A percentile compares a stretch with the other conserved stretches of the same genome.
Conservation (phyloP, 768 basidiomycete species). For the Peribolospora baueri region DNA sequence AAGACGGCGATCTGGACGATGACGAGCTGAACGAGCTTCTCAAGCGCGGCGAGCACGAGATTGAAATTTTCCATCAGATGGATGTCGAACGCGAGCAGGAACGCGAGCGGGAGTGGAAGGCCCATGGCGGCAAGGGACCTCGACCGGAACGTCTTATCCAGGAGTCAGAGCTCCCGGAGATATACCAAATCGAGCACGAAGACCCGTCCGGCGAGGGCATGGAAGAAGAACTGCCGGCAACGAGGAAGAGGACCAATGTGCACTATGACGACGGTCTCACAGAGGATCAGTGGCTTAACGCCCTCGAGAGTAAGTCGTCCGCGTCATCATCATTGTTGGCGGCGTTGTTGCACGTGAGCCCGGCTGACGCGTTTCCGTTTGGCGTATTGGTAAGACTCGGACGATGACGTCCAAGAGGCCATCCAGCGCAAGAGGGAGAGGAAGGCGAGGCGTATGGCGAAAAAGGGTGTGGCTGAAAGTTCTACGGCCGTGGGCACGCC, state of each 20-base stretch:
- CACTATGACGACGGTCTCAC: slow-evolving; percentile 81
- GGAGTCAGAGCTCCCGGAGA: slow-evolving; percentile 71
- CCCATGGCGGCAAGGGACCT: slow-evolving; percentile 47
- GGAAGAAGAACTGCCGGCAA: slow-evolving; percentile 27
- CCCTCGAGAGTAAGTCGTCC: slow-evolving; percentile 7
- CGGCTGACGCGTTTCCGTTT: slow-evolving; percentile 7
- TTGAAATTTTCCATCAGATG: slow-evolving; percentile 49
- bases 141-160: slow-evolving; percentile 54
- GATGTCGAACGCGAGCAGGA: slow-evolving; percentile 57
- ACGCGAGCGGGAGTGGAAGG: slow-evolving; percentile 39
- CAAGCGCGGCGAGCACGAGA: slow-evolving; percentile 59
- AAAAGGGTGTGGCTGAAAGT: slow-evolving; percentile 4
- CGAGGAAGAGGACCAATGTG: slow-evolving; percentile 42
- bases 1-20: slow-evolving; percentile 21
- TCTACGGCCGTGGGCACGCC: background rate
- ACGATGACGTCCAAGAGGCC: slow-evolving; percentile 13
- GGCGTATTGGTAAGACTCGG: slow-evolving; percentile 11
- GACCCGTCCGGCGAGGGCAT: slow-evolving; percentile 34
- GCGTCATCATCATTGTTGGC: slow-evolving; percentile 24
- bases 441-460: background rate
- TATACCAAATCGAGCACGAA: slow-evolving; percentile 48
- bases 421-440: slow-evolving; percentile 11
- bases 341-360: background rate
- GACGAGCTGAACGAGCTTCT: slow-evolving; percentile 75
- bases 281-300: slow-evolving; percentile 74